Evolutionary conservation across 257 asterid genomes (phyloP), one percentile per base, ranked within the genome.

Genomic region (Przewalskia tangutica): DNA sequence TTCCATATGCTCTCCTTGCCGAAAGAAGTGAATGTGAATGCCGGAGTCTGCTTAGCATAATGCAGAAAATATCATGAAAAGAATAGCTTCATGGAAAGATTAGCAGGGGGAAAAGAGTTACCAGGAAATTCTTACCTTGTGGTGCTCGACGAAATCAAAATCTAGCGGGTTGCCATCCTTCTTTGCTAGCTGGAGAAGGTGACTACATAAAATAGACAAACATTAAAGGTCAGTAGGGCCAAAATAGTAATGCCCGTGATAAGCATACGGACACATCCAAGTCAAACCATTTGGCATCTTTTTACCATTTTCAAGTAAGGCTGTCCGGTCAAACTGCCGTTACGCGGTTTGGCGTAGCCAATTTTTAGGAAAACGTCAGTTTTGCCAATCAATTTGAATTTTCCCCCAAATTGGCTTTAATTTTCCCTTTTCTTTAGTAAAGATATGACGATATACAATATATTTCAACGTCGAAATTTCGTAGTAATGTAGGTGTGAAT

Each of bases 1-100:
- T 95, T 95, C 98, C 98, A 96, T 13, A 90, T 89, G 4, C 98
- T 97, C 87, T 94, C 93, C 89, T 88, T 88, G 17, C 99, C 99
- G 0, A 81, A 84, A 38, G 99, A 94, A 59, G 90, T 94, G 95
- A 96, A 96, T 59, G 94, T 94, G 89, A 96, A 96, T 48, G 95
- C 94, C 20, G 89, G 86, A 63, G 99, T 96, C 99, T 96, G 89
- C 62, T 8, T 5, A 60, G 67, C 63, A 32, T 51, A 71, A 63
- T 53, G 42, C n/a, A 16, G 58, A 79, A 82, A 67, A 66, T 7
- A 85, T 84, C 77, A 85, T 87, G 66, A 27, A 36, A 27, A 42
- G 50, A 12, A 13, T 8, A 51, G 13, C 58, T 42, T 51, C 42
- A 8, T 14, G 8, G 63, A 60, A 68, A 59, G 68, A 59, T 38